Conservation (phyloP, 2,329 filamentous ascomycete genomes). For the Cladosporium sphaerospermum region DNA sequence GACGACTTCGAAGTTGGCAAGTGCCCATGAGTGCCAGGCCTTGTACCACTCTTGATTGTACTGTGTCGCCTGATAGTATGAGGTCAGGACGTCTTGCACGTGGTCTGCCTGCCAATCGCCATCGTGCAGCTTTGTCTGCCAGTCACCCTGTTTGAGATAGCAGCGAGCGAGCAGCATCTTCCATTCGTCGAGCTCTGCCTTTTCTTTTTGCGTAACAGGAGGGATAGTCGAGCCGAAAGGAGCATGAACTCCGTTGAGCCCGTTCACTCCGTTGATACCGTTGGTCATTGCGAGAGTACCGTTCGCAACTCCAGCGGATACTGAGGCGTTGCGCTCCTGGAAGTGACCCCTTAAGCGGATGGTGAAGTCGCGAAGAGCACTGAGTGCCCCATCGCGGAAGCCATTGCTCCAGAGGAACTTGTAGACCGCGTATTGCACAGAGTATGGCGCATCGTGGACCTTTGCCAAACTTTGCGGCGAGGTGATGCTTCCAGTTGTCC, state of each 20-base stretch:
- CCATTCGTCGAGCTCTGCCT: constrained; percentile 49
- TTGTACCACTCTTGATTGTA: constrained; percentile 98
- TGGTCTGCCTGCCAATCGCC: constrained; percentile 84
- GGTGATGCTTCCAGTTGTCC: constrained; percentile 38
- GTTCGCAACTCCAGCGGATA: constrained; percentile 20
- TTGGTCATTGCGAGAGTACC: constrained; percentile 37
- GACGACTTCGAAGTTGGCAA: constrained; percentile 98
- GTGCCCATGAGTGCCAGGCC: constrained; percentile 97
- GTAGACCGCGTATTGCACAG: constrained; percentile 91
- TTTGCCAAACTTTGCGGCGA: constrained; percentile 55
- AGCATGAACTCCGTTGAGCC: constrained; percentile 33
- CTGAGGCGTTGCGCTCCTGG: constrained; percentile 33
- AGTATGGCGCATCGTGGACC: constrained; percentile 54
- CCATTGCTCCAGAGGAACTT: constrained; percentile 95
- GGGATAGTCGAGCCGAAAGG: constrained; percentile 25
- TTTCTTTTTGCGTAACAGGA: constrained; percentile 32
- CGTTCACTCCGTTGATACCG: constrained; percentile 38
- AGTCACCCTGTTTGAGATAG: constrained; percentile 93
- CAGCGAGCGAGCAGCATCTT: constrained; percentile 81
- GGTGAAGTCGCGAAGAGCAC: constrained; percentile 58
- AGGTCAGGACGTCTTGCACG: constrained; percentile 81
- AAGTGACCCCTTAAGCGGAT: constrained; percentile 55
- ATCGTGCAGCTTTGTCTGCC: constrained; percentile 79
- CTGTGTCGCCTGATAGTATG: constrained; percentile 84
- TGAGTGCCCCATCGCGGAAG: constrained; percentile 55